A percentile compares a stretch with the other conserved stretches of the same genome.
Conservation (phyloP, 176 grass and related monocot species). For the Typha latifolia region DNA sequence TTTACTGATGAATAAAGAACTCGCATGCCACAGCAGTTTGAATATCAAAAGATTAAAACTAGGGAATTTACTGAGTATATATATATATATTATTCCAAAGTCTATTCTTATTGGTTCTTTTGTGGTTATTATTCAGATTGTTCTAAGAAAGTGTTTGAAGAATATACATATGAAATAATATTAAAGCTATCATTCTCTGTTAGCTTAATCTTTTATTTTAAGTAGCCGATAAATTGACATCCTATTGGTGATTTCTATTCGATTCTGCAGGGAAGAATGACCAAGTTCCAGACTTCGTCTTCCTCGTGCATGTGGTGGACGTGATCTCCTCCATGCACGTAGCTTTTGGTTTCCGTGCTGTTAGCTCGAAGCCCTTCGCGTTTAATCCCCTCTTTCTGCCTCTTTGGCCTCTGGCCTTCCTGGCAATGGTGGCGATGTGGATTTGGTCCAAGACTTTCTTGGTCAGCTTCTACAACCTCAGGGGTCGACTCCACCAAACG, state of each 20-base stretch:
- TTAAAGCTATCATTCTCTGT: no score
- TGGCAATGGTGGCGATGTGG: slow-evolving; percentile 11
- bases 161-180: no score
- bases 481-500: slow-evolving; percentile 17
- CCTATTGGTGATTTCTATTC: background rate
- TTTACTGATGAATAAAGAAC: no score
- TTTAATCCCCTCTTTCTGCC: background rate
- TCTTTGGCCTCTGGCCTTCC: slow-evolving; percentile 6
- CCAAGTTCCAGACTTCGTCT: slow-evolving; percentile 19
- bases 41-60: no score
- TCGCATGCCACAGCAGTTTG: no score
- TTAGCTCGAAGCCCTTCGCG: background rate
- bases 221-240: background rate
- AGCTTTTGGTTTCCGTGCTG: slow-evolving; percentile 3
- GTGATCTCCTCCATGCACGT: slow-evolving; percentile 18
- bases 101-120: no score
- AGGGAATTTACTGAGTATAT: no score
- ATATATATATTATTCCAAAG: no score
- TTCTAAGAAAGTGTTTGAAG: no score
- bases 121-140: no score
- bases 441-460: slow-evolving; percentile 18
- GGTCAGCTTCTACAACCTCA: slow-evolving; percentile 17
- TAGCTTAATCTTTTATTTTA: no score
- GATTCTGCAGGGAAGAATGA: slow-evolving; percentile 13
- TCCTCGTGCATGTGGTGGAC: slow-evolving; percentile 20